Evolutionary conservation across 768 basidiomycete species (phyloP).

Genomic region (Hericium rajendrae): DNA sequence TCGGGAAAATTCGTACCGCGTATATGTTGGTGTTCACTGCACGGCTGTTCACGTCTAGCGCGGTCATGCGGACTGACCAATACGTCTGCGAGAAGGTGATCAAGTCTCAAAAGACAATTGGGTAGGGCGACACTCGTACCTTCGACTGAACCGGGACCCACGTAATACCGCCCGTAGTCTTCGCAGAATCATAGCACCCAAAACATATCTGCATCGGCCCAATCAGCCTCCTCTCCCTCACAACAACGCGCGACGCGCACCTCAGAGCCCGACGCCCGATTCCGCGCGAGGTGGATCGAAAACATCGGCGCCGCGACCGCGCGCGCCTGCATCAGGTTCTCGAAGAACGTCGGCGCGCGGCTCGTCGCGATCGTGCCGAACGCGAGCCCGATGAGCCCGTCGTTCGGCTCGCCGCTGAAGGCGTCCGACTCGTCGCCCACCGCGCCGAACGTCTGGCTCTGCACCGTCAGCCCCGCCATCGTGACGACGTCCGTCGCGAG

Average conservation of each 20-base stretch:
- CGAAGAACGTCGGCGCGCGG: slow-evolving; percentile 46
- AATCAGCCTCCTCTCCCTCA: neutral
- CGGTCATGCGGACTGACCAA: slow-evolving; percentile 47
- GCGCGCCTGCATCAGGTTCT: slow-evolving; percentile 41
- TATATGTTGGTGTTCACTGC: slow-evolving; percentile 18
- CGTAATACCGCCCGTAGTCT: slow-evolving; percentile 25
- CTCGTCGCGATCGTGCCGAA: slow-evolving; percentile 46
- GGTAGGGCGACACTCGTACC: slow-evolving; percentile 10
- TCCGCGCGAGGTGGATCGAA: slow-evolving; percentile 46
- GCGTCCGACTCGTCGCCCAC: slow-evolving; percentile 37
- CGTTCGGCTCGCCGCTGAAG: slow-evolving; percentile 41
- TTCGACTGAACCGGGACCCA: slow-evolving; percentile 31
- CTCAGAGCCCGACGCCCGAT: slow-evolving; percentile 35
- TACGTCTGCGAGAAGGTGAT: slow-evolving; percentile 34
- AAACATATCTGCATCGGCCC: slow-evolving; percentile 26
- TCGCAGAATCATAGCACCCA: slow-evolving; percentile 32
- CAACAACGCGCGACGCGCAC: slow-evolving; percentile 18
- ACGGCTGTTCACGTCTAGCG: slow-evolving; percentile 26
- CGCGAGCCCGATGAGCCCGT: slow-evolving; percentile 53
- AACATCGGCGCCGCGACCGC: slow-evolving; percentile 40
- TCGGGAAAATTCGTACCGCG: slow-evolving; percentile 26
- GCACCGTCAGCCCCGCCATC: slow-evolving; percentile 34
- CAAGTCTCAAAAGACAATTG: neutral
- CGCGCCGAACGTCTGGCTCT: slow-evolving; percentile 47
- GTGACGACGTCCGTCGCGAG: slow-evolving; percentile 42